Base-by-base conservation (phyloP, 2,329 filamentous ascomycete genomes). In the Fusarium verrucosum region DNA sequence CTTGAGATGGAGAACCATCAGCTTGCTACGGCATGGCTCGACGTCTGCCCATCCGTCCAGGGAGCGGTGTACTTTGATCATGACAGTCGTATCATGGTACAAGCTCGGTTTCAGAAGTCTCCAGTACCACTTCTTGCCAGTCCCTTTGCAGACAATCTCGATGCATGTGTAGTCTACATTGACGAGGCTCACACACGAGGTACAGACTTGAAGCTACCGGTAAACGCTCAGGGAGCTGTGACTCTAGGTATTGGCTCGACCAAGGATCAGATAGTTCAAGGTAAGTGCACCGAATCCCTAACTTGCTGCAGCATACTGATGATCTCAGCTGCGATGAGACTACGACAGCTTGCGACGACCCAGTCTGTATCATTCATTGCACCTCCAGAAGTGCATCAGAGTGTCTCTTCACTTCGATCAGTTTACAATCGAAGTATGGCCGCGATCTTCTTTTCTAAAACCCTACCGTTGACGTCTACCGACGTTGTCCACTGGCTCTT, bases 151-250 rank as follows among this genome's bases (percentile, higher is more conserved):
- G 81, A 87, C 3, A 77, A 82, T n/a, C 68, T 89, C 4, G 72
- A 76, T 0, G 63, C 75, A 0, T 87, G 85, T 28, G 70, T 89
- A 0, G 82, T 89, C 0, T 89, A 87, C 47, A 73, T 89, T 6
- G 86, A 88, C 51, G 82, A 88, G 62, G 84, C 83, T 0, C 87
- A 89, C 44, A 88, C 85, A 0, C 76, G 87, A 3, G 87, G 87
- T 0, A 87, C 83, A 0, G 87, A 89, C 61, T 72, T 89, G 2
- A 85, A 83, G 56, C 74, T 89, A 2, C 85, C 85, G 0, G 23
- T 68, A 0, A 1, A 70, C 2, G 81, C 83, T 1, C 64, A 53
- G 2, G 87, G 81, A 0, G 87, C 85, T 0, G 66, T 89, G 2
- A 89, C 86, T 0, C 73, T 89, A 0, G 83, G 83, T 0, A 76